Evolutionary conservation across 495 filamentous ascomycete genomes (phyloP), one percentile per base, ranked within the genome.

Genomic region (Mytilinidion resinicola): DNA sequence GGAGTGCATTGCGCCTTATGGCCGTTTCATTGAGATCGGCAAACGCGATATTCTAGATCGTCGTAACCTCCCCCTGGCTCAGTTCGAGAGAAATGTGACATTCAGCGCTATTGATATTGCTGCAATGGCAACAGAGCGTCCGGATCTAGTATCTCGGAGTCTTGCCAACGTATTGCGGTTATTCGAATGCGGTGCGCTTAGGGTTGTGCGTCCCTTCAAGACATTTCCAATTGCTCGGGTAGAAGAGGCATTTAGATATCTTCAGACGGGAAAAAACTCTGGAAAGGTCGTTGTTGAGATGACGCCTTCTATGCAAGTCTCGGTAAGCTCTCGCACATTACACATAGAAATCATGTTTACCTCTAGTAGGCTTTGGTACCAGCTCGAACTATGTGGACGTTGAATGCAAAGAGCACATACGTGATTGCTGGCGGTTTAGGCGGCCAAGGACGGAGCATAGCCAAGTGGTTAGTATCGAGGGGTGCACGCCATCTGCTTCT

Each of bases 381-480:
- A 30, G 25, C 25, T 30, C 25, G 25, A 30, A 30, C 25, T 6
- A 30, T 6, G 25, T 30, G 25, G 25, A 30, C 25, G 6, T 30
- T 30, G 25, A 30, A 30, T 3, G 25, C 25, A 30, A 6, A 30
- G 25, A 30, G 25, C 25, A 62, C 67, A 1, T 76, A 74, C 51
- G 21, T 76, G 1, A 65, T 76, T 34, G 69, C 66, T 7, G 73
- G 72, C 1, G 72, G 73, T 4, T 43, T 62, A 9, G 72, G 73
- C 0, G 73, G 71, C 0, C 30, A 73, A 4, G 73, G 73, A 5
- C 42, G 66, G 8, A 59, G 37, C 9, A 64, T 69, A 3, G 51
- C 62, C 11, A 17, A 48, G 17, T 73, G 70, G 72, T 64, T 74
- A 59, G 67, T 50, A 1, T 15, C 41, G 14, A 51, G 57, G 10